phyloP scores from a whole-genome alignment of 192 early-diverging fungal genomes.

The Podila minutissima region DNA sequence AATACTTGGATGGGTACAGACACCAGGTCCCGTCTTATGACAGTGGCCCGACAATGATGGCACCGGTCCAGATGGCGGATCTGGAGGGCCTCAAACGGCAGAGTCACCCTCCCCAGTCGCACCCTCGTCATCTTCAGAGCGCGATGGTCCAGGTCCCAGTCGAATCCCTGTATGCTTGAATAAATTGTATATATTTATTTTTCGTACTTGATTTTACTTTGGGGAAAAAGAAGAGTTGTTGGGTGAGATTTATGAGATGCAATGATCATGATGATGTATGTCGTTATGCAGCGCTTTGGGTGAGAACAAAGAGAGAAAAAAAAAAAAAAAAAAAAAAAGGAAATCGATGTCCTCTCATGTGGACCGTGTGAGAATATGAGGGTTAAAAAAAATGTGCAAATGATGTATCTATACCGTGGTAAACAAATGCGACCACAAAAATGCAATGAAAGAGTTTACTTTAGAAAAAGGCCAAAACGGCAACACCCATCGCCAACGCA shows the following conservation, averaged over 20 bases:
- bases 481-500: not conserved
- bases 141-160: conserved; percentile 26
- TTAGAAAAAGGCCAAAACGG: conserved; percentile 1
- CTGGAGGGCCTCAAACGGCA: conserved; percentile 31
- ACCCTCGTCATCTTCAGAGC: conserved; percentile 13
- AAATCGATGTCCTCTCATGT: too few relatives aligned
- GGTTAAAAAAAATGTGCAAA: not conserved
- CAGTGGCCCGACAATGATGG: conserved; percentile 34
- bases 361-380: not conserved
- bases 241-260: not conserved
- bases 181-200: conserved; percentile 1
- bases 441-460: not conserved
- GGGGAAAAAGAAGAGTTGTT: not conserved
- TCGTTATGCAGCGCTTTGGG: not conserved
- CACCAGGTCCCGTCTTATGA: conserved; percentile 22
- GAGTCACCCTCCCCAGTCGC: not conserved
- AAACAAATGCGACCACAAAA: not conserved
- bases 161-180: conserved; percentile 27
- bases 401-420: not conserved
- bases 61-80: conserved; percentile 39
- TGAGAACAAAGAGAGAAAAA: not conserved
- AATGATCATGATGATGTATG: not conserved
- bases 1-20: not conserved
- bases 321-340: not conserved
- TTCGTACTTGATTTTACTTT: not conserved